Percentiles rank a stretch among this genome's conserved stretches.
These are phyloP conservation scores for Suhomyces bolitotheri DNA, from an alignment of 1,139 yeast species.

Conservation along the genomic window DNA sequence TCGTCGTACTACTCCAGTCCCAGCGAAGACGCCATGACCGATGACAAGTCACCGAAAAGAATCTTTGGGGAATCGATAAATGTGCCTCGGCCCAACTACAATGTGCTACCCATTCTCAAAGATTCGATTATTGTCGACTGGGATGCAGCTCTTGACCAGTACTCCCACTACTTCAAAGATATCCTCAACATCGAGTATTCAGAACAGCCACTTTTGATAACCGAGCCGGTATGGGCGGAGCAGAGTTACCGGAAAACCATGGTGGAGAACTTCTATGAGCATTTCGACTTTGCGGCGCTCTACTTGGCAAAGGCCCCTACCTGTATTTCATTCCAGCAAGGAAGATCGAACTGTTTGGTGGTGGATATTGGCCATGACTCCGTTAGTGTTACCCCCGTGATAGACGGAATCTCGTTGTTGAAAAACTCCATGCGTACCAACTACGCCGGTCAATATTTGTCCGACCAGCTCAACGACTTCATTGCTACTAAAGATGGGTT, in stretches of 20 bases:
- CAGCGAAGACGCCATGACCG: slow-evolving; percentile 8
- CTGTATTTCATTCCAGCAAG: slow-evolving; percentile 89
- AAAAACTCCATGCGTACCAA: slow-evolving; percentile 69
- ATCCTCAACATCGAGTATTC: slow-evolving; percentile 52
- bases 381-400: slow-evolving; percentile 84
- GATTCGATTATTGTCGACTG: slow-evolving; percentile 67
- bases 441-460: slow-evolving; percentile 62
- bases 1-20: slow-evolving; percentile 57
- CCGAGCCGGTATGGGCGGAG: slow-evolving; percentile 88
- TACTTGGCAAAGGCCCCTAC: slow-evolving; percentile 85
- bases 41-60: slow-evolving; percentile 16
- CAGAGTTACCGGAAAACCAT: slow-evolving; percentile 67
- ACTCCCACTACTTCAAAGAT: slow-evolving; percentile 51
- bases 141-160: slow-evolving; percentile 74
- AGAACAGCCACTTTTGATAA: slow-evolving; percentile 76
- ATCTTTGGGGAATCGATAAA: slow-evolving; percentile 59
- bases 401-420: slow-evolving; percentile 86
- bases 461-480: slow-evolving; percentile 43
- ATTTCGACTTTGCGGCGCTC: slow-evolving; percentile 78
- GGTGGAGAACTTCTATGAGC: slow-evolving; percentile 74
- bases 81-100: slow-evolving; percentile 53
- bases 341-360: slow-evolving; percentile 89
- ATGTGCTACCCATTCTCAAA: slow-evolving; percentile 57
- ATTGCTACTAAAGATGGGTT: slow-evolving; percentile 24
- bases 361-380: slow-evolving; percentile 91